Evolutionary conservation across 805 yeast genomes (phyloP), one percentile per base, ranked within the genome.

Genomic region (Ogataea saltuana): DNA sequence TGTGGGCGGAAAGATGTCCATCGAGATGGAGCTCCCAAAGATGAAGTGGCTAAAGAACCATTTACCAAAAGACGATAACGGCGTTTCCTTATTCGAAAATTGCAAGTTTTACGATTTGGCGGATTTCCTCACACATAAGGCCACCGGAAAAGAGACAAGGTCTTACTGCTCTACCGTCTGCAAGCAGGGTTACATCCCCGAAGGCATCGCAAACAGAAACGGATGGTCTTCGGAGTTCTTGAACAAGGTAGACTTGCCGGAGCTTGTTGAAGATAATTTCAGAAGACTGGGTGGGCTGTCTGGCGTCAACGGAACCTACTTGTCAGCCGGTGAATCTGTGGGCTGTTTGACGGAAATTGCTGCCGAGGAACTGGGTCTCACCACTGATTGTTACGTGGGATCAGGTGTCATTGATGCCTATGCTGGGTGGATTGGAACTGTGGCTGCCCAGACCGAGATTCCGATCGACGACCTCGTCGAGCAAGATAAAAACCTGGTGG

Each of bases 361-460:
- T 4, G 97, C 97, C 17, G 75, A 73, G 32, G 89, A 88, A 42
- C 72, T 93, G 56, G 98, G 98, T 9, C 74, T 93, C 49, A 77
- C 93, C 8, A 75, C 85, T 17, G 72, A 74, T 40, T 85, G 95
- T 67, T 78, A 81, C 23, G 98, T 93, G 31, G 97, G 96, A 6
- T 83, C 95, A 1, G 97, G 97, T 60, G 96, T 93, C 28, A 93
- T 93, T 60, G 99, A 93, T 63, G 97, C 98, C 5, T 93, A 93
- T 61, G 95, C 98, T 4, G 99, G 99, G 33, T 93, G 98, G 97
- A 80, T 93, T 43, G 99, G 99, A 44, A 93, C 98, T 1, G 96
- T 91, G 46, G 99, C 97, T 20, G 96, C 95, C 1, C 81, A 82
- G 53, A 81, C 88, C 4, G 87, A 84, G 50, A 59, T 68, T 4